phyloP scores from a whole-genome alignment of 441 rosid species.

The Gossypium lobatum region DNA sequence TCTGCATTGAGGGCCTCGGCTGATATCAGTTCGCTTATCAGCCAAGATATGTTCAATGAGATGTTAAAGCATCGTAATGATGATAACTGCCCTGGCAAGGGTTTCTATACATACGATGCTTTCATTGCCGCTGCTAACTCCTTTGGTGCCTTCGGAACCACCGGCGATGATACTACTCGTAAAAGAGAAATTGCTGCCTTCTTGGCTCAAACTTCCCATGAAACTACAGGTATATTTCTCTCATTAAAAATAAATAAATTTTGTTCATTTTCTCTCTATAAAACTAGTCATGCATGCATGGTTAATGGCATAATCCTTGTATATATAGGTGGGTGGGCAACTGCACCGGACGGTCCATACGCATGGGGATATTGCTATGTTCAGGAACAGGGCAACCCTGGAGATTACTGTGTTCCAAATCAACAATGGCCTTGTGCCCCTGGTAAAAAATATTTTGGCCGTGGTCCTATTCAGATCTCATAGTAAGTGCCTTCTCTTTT shows the following conservation, averaged over 20 bases:
- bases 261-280: neutral
- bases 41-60: conserved; percentile 26
- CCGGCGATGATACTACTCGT: conserved; percentile 33
- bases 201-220: conserved; percentile 53
- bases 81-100: conserved; percentile 31
- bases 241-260: neutral
- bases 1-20: conserved; percentile 15
- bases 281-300: neutral
- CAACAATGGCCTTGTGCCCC: conserved; percentile 32
- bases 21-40: conserved; percentile 18
- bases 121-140: conserved; percentile 43
- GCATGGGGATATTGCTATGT: conserved; percentile 54
- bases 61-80: conserved; percentile 48
- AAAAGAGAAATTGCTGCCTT: conserved; percentile 61
- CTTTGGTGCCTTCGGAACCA: conserved; percentile 42
- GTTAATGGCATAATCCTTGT: neutral
- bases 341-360: conserved; percentile 49
- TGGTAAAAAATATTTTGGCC: conserved; percentile 39
- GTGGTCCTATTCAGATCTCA: conserved; percentile 54
- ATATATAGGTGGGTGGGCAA: conserved; percentile 36
- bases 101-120: conserved; percentile 54
- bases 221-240: conserved; percentile 38
- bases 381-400: conserved; percentile 27
- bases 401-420: conserved; percentile 29
- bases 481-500: conserved; percentile 23